Evolutionary conservation across 257 asterid species (phyloP), one percentile per base, ranked within the genome.

Genomic region (Petunia secreta): DNA sequence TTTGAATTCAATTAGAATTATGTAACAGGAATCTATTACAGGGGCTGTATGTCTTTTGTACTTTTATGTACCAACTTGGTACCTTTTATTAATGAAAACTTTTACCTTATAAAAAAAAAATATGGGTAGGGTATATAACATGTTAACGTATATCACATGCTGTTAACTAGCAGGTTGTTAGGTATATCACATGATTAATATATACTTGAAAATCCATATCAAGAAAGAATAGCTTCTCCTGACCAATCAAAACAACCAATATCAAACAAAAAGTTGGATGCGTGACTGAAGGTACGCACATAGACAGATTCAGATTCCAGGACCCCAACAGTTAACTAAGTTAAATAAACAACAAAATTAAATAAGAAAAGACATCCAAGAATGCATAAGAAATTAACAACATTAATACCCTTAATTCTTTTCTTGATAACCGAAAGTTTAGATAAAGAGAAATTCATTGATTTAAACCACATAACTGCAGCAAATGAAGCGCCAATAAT

Each of bases 191-290:
- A n/a, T 9, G 76, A 69, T 9, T 68, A 44, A 44, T 68, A 68
- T 44, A 57, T 39, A 44, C 76, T 68, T 67, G 75, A 43, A 41
- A 41, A 43, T 67, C 55, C 39, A n/a, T 41, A 67, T 67, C 54
- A 67, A 67, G 75, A 67, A 43, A 67, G 8, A 10, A 46, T 8
- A 15, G 39, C 8, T 8, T 67, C 14, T 67, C 39, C 55, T n/a
- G 8, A 67, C 55, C 75, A 43, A 67, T 44, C 50, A 13, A 64
- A 34, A 64, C 50, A 38, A 13, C 36, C 54, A 9, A 65, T 67
- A n/a, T 41, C n/a, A 67, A 67, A 43, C 75, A n/a, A 66, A 36
- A 60, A 25, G 41, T 60, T 60, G 66, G 66, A 60, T 60, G 14
- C 40, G 14, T 60, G 66, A 40, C 66, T 59, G 39, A 59, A 59